phyloP scores from a whole-genome alignment of 140 eudicot genomes.

The Senecio squalidus region DNA sequence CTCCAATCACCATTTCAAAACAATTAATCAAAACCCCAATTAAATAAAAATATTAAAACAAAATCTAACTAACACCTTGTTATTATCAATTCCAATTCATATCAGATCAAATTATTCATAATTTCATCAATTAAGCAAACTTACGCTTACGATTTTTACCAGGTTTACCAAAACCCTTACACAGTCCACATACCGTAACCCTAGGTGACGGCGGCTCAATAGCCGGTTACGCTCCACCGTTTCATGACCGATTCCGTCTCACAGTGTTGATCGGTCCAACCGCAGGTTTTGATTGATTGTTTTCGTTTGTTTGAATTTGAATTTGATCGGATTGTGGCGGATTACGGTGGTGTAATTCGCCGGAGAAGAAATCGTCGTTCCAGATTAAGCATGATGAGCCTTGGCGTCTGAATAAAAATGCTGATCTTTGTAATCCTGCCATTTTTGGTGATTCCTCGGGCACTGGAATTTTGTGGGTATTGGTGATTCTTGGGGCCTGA shows the following conservation, averaged over 20 bases:
- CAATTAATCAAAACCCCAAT: too few relatives aligned
- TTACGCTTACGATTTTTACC: slow-evolving; percentile 32
- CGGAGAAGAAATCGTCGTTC: slow-evolving; percentile 55
- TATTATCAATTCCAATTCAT: slow-evolving; percentile 4
- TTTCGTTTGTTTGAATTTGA: not conserved
- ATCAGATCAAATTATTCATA: slow-evolving; percentile 2
- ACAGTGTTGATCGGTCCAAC: slow-evolving; percentile 22
- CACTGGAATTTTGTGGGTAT: too few relatives aligned
- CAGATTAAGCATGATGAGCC: slow-evolving; percentile 76
- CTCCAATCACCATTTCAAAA: too few relatives aligned
- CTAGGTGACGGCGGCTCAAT: slow-evolving; percentile 66
- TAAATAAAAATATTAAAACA: too few relatives aligned
- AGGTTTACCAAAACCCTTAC: slow-evolving; percentile 46
- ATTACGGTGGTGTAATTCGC: slow-evolving; percentile 13
- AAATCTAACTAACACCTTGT: too few relatives aligned
- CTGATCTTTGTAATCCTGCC: slow-evolving; percentile 72
- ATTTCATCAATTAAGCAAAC: slow-evolving; percentile 10
- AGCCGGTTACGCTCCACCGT: slow-evolving; percentile 44
- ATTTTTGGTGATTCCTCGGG: too few relatives aligned
- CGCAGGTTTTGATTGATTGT: slow-evolving; percentile 6
- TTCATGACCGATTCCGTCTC: slow-evolving; percentile 55
- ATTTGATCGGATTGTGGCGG: slow-evolving; percentile 9
- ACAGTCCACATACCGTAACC: slow-evolving; percentile 62
- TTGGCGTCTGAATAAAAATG: slow-evolving; percentile 62
- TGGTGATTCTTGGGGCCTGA: too few relatives aligned